phyloP scores from a whole-genome alignment of 2,329 filamentous ascomycete species.

The Torrubiellomyces zombiae region DNA sequence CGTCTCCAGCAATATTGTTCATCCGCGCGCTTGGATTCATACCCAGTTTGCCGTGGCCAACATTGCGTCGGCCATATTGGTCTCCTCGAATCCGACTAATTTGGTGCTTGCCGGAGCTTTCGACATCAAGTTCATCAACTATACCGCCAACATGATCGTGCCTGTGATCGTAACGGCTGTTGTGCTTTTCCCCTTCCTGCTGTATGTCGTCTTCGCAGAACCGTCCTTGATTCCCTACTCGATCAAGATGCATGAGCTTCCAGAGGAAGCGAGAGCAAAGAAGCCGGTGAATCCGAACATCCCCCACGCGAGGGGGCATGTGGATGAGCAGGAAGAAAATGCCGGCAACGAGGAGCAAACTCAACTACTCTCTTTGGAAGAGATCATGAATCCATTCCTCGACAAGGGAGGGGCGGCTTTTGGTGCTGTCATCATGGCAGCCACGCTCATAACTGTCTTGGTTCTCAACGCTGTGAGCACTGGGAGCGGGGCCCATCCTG shows the following conservation, averaged over 20 bases:
- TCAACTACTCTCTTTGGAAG: conserved; percentile 45
- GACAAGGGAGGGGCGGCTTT: conserved; percentile 50
- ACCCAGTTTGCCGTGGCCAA: conserved; percentile 58
- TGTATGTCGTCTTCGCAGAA: conserved; percentile 52
- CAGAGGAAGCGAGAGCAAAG: conserved; percentile 34
- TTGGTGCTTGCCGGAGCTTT: conserved; percentile 60
- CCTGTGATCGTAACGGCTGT: conserved; percentile 53
- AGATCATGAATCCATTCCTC: conserved; percentile 61
- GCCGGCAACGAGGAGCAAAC: conserved; percentile 29
- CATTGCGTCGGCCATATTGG: conserved; percentile 57
- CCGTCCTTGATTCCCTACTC: conserved; percentile 44
- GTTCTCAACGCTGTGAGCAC: conserved; percentile 45
- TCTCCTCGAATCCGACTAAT: conserved; percentile 66
- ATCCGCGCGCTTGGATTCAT: conserved; percentile 57
- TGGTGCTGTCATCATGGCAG: conserved; percentile 48
- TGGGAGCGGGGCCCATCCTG: conserved; percentile 31
- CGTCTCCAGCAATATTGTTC: conserved; percentile 54
- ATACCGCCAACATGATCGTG: conserved; percentile 64
- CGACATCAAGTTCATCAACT: conserved; percentile 52
- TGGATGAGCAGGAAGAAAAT: conserved; percentile 31
- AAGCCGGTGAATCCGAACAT: conserved; percentile 59
- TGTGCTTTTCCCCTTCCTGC: conserved; percentile 50
- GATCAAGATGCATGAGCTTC: conserved; percentile 53
- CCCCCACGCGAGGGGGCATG: conserved; percentile 40
- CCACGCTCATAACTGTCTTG: conserved; percentile 48